These are phyloP conservation scores for Podospora conica DNA, from an alignment of 495 filamentous ascomycete species.

Conservation along the genomic window DNA sequence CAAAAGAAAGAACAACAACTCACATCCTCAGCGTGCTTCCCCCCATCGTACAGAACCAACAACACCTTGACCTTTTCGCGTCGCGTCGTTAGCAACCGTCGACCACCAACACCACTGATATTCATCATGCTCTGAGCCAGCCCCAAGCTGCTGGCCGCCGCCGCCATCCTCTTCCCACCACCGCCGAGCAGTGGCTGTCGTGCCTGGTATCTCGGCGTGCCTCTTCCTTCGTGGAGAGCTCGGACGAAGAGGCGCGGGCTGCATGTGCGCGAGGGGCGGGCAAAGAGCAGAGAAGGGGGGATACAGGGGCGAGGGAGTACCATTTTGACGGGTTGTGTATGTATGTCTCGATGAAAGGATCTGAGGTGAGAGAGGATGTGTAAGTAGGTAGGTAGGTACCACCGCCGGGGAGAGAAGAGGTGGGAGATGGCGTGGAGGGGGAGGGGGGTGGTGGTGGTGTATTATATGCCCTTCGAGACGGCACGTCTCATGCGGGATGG, in stretches of 20 bases:
- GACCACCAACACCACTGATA: no score
- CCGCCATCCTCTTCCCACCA: not conserved
- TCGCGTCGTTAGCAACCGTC: slow-evolving; percentile 39
- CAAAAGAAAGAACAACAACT: slow-evolving; percentile 17
- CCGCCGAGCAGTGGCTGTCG: not conserved
- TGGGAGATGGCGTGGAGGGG: not conserved
- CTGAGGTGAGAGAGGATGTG: not conserved
- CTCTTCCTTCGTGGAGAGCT: not conserved
- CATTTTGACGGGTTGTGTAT: slow-evolving; percentile 39
- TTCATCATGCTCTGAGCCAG: not conserved
- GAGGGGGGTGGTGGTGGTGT: not conserved
- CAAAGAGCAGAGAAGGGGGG: slow-evolving; percentile 25
- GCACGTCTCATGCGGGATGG: not conserved
- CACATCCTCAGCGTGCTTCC: slow-evolving; percentile 47
- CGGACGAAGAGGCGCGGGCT: slow-evolving; percentile 21
- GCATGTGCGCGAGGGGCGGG: slow-evolving; percentile 21
- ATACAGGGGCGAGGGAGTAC: slow-evolving; percentile 38
- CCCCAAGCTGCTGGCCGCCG: not conserved
- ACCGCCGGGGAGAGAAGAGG: not conserved
- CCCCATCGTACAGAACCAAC: slow-evolving; percentile 50
- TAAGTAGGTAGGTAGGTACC: not conserved
- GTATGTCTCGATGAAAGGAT: not conserved
- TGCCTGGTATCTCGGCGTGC: not conserved
- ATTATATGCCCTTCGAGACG: not conserved
- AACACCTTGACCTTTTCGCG: slow-evolving; percentile 55